phyloP scores from a whole-genome alignment of 2,329 filamentous ascomycete species.

The Fusarium sp. region DNA sequence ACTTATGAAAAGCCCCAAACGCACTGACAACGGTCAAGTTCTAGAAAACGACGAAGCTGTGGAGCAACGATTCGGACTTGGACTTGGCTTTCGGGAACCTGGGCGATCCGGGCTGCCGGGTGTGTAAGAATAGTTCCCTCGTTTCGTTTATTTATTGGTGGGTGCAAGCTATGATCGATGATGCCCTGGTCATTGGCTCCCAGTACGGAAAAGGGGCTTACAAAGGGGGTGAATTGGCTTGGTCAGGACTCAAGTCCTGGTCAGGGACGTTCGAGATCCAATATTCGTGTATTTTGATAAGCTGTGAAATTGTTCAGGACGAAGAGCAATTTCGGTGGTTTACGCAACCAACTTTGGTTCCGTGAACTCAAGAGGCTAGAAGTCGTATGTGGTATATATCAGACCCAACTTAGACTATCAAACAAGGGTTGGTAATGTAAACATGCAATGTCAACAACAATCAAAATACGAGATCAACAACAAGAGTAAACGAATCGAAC shows the following conservation, averaged over 20 bases:
- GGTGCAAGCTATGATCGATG: conserved; percentile 27
- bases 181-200: conserved; percentile 28
- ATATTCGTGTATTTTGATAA: conserved; percentile 23
- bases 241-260: conserved; percentile 15
- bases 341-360: conserved; percentile 19
- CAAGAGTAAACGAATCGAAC: neutral
- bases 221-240: conserved; percentile 25
- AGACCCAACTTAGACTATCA: neutral
- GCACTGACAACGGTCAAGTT: conserved; percentile 33
- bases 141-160: conserved; percentile 38
- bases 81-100: conserved; percentile 38
- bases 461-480: neutral
- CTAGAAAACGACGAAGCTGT: conserved; percentile 35
- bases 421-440: neutral
- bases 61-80: conserved; percentile 33
- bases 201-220: conserved; percentile 22
- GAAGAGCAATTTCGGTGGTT: conserved; percentile 40
- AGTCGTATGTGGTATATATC: conserved; percentile 4
- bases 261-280: conserved; percentile 9
- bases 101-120: conserved; percentile 38
- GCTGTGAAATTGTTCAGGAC: conserved; percentile 38
- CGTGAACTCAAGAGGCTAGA: conserved; percentile 4
- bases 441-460: neutral
- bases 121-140: conserved; percentile 31
- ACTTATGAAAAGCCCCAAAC: conserved; percentile 3